Evolutionary conservation across 2,329 filamentous ascomycete species (phyloP), one percentile per base, ranked within the genome.

Genomic region (Domatiomyces globalis): DNA sequence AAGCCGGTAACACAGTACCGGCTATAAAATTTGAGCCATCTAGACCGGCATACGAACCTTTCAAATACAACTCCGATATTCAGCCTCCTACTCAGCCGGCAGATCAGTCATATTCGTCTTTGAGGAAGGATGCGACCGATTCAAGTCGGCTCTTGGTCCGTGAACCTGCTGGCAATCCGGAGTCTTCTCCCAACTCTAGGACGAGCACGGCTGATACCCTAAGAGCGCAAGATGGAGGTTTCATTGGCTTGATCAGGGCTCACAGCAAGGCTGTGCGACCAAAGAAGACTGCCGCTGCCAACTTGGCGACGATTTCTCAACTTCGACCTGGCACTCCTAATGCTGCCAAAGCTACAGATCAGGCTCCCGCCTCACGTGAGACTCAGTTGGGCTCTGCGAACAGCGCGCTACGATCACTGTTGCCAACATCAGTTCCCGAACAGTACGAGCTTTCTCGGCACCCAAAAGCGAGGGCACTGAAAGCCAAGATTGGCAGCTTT

Each of bases 101-200:
- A 20, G 70, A 71, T 52, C 64, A 73, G 59, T 71, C 69, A 8
- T 74, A 74, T 55, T 72, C 70, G 19, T 70, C 67, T 27, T 58
- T 73, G 51, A 67, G 71, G 18, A 67, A 71, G 50, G 70, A 69
- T 19, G 68, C 66, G 45, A 66, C 65, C 5, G 69, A 70, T 45
- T 71, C 67, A 53, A 69, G 70, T 36, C 65, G 71, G 51, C 58
- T 69, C 43, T 68, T 72, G 66, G 63, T 66, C 42, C 65, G 67
- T 46, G 62, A 39, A 5, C 33, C 33, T 5, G 33, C 15, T 15
- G 15, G 15, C 33, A 15, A 62, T 12, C 45, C 52, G 42, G 15
- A 54, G 29, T 50, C 53, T 36, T 61, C 61, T 4, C 18, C 54
- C 56, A 19, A 50, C 58, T 25, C 52, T 50, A 27, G 56, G 56